These are phyloP conservation scores for Ophiostoma ips DNA, from an alignment of 2,329 filamentous ascomycete genomes.

Conservation along the genomic window DNA sequence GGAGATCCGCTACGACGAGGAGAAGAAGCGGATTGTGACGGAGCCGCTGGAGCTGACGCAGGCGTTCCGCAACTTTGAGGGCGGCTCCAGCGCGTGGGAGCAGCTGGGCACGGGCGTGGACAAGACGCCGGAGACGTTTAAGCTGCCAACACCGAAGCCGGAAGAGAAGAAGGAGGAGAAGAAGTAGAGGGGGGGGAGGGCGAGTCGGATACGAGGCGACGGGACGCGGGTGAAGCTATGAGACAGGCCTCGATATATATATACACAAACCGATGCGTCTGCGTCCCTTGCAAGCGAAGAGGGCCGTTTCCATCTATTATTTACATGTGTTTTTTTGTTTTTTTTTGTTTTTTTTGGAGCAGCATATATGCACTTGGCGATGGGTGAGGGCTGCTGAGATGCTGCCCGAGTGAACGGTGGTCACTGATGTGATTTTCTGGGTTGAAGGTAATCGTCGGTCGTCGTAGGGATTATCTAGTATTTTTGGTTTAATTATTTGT, in stretches of 20 bases:
- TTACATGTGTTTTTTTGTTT: constrained; percentile 2
- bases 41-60: constrained; percentile 96
- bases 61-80: constrained; percentile 97
- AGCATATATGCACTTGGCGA: not conserved
- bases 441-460: no score
- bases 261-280: not conserved
- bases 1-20: constrained; percentile 94
- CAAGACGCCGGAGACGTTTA: constrained; percentile 75
- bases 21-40: constrained; percentile 96
- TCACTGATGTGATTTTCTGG: no score
- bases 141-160: constrained; percentile 87
- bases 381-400: no score
- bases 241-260: no score
- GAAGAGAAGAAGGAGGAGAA: constrained; percentile 88
- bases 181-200: constrained; percentile 37
- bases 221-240: no score
- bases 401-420: no score
- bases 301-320: not conserved
- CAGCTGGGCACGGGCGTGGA: constrained; percentile 55
- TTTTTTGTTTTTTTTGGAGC: constrained; percentile 4
- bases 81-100: constrained; percentile 60
- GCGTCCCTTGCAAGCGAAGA: not conserved
- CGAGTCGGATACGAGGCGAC: no score
- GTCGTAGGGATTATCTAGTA: no score
- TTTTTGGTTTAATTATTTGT: no score